A percentile compares a stretch with the other conserved stretches of the same genome.
These are phyloP conservation scores for Colletotrichum graminicola DNA, from an alignment of 2,329 filamentous ascomycete genomes.

Conservation along the genomic window DNA sequence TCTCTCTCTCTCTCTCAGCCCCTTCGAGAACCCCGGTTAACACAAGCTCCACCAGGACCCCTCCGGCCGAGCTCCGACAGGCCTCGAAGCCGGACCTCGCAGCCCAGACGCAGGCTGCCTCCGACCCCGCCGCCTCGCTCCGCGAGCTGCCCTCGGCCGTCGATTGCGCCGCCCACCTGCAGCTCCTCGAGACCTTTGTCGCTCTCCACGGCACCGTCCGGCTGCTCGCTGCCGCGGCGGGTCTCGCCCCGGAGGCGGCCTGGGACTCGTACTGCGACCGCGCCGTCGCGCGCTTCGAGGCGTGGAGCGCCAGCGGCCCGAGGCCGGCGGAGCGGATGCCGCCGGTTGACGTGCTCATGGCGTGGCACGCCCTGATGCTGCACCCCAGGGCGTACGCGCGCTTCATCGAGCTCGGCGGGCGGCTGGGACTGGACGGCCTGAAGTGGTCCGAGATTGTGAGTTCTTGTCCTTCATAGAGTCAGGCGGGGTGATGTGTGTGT, in stretches of 20 bases:
- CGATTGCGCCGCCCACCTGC: slow-evolving; percentile 68
- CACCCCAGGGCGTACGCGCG: slow-evolving; percentile 47
- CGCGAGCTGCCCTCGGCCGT: slow-evolving; percentile 42
- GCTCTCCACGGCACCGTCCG: slow-evolving; percentile 57
- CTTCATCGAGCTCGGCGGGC: slow-evolving; percentile 28
- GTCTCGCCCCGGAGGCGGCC: slow-evolving; percentile 38
- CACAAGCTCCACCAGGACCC: background rate
- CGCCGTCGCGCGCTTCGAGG: slow-evolving; percentile 46
- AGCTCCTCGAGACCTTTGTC: slow-evolving; percentile 69
- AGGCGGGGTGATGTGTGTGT: background rate
- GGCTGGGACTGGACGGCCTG: slow-evolving; percentile 25
- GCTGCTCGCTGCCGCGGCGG: slow-evolving; percentile 36
- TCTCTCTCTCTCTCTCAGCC: fast-evolving
- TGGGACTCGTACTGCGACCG: slow-evolving; percentile 48
- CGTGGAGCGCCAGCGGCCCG: slow-evolving; percentile 12
- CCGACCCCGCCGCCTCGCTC: background rate
- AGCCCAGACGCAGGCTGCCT: background rate
- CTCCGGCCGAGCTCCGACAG: slow-evolving; percentile 18
- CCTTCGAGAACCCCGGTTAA: background rate
- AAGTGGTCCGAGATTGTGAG: slow-evolving; percentile 36
- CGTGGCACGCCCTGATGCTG: slow-evolving; percentile 53
- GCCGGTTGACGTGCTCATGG: slow-evolving; percentile 51
- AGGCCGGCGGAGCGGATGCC: slow-evolving; percentile 36
- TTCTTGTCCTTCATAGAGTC: background rate
- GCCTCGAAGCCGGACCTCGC: slow-evolving; percentile 6